Conservation (phyloP, 371 early-diverging fungal genomes). For the Mucor irregularis region DNA sequence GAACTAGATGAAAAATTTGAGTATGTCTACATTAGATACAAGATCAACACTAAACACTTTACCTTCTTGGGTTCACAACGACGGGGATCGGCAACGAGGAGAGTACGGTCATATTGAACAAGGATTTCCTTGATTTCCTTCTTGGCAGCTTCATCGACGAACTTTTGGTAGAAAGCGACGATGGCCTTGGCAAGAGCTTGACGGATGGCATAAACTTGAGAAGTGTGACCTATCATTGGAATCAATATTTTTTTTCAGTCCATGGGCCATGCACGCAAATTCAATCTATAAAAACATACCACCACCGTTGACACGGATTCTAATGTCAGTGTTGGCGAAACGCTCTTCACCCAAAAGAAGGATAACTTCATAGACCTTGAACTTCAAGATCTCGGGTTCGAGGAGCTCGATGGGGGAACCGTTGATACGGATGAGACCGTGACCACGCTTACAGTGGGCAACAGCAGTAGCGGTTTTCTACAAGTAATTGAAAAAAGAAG, state of each 20-base stretch:
- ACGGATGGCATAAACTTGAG: conserved; percentile 98
- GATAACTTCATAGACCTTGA: conserved; percentile 99
- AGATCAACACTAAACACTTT: background rate
- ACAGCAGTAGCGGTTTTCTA: conserved; percentile 99
- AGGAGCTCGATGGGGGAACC: conserved; percentile 96
- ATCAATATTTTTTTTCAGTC: background rate
- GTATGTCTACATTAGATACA: background rate
- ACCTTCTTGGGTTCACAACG: conserved; percentile 99
- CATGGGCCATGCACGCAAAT: background rate
- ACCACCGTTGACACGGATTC: conserved; percentile 98
- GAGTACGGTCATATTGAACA: conserved; percentile 97
- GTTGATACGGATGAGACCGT: conserved; percentile 92
- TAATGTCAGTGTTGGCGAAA: conserved; percentile 97
- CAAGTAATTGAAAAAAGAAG: too few relatives aligned
- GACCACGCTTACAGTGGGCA: conserved; percentile 97
- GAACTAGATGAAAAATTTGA: conserved; percentile 57
- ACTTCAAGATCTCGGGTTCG: conserved; percentile 95
- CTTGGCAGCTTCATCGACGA: conserved; percentile 99
- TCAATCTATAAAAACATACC: conserved; percentile 66
- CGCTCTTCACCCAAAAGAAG: conserved; percentile 95
- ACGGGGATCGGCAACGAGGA: conserved; percentile 99
- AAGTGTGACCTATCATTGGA: conserved; percentile 62
- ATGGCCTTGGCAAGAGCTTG: conserved; percentile 99
- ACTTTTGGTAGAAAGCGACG: conserved; percentile 99
- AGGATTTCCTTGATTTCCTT: conserved; percentile 98